These are phyloP conservation scores for Cucurbitaria berberidis DNA, from an alignment of 2,329 filamentous ascomycete genomes.

Conservation along the genomic window DNA sequence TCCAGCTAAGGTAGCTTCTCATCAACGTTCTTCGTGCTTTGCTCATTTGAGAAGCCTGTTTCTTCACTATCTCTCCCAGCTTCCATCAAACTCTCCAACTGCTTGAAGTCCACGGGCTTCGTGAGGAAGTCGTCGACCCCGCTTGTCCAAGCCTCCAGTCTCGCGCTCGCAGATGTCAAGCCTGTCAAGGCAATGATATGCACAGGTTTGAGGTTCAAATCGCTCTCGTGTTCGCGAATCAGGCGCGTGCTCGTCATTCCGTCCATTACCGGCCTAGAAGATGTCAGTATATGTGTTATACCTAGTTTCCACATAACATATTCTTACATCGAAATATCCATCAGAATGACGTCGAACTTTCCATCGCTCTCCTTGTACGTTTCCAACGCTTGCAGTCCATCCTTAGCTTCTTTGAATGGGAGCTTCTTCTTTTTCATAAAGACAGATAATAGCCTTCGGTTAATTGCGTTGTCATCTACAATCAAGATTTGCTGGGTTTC, in stretches of 20 bases:
- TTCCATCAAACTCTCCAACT: conserved; percentile 17
- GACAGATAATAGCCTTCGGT: conserved; percentile 34
- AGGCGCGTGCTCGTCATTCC: conserved; percentile 34
- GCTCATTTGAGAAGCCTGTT: conserved; percentile 9
- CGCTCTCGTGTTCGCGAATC: conserved; percentile 32
- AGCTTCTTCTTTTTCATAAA: conserved; percentile 32
- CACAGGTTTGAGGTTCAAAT: neutral
- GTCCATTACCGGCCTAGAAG: conserved; percentile 32
- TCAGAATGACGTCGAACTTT: conserved; percentile 30
- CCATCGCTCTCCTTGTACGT: conserved; percentile 18
- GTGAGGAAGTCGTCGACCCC: conserved; percentile 32
- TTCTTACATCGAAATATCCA: conserved; percentile 40
- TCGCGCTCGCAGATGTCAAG: conserved; percentile 20
- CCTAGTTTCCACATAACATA: neutral
- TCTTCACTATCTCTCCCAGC: conserved; percentile 8
- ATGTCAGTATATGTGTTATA: neutral
- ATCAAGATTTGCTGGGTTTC: conserved; percentile 29
- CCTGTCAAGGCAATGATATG: conserved; percentile 30
- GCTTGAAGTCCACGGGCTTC: conserved; percentile 32
- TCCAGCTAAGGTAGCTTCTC: neutral
- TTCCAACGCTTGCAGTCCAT: conserved; percentile 33
- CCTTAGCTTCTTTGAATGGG: conserved; percentile 27
- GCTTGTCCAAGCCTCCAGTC: conserved; percentile 27
- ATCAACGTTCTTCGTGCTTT: neutral
- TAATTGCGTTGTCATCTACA: conserved; percentile 47